Percentiles rank a stretch among this genome's conserved stretches.
These are phyloP conservation scores for Typha latifolia DNA, from an alignment of 176 grass and related monocot genomes.

Conservation along the genomic window DNA sequence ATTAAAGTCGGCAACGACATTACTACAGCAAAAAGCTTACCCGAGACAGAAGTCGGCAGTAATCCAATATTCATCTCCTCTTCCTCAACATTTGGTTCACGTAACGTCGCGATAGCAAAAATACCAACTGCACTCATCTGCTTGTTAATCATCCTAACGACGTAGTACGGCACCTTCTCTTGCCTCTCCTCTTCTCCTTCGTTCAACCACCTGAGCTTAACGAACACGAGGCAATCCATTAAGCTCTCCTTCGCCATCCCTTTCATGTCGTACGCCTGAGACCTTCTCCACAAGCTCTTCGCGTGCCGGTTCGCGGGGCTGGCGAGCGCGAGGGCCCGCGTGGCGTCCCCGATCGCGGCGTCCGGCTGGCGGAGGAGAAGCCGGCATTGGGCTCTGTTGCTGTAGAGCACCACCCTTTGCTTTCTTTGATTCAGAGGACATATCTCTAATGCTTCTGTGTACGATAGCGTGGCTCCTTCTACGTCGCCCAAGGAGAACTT, in stretches of 20 bases:
- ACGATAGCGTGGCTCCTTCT: slow-evolving; percentile 40
- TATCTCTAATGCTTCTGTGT: slow-evolving; percentile 52
- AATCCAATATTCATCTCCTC: neutral
- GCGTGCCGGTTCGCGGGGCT: slow-evolving; percentile 51
- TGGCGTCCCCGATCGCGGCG: slow-evolving; percentile 66
- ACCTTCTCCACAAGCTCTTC: slow-evolving; percentile 72
- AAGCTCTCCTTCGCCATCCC: slow-evolving; percentile 94
- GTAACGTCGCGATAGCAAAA: slow-evolving; percentile 33
- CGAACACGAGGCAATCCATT: slow-evolving; percentile 73
- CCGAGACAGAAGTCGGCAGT: neutral
- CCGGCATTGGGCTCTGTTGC: slow-evolving; percentile 75
- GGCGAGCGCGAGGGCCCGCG: slow-evolving; percentile 65
- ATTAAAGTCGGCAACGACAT: neutral
- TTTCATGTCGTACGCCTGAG: slow-evolving; percentile 91
- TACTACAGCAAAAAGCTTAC: neutral
- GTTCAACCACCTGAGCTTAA: slow-evolving; percentile 33
- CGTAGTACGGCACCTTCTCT: slow-evolving; percentile 63
- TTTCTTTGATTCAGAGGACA: slow-evolving; percentile 45
- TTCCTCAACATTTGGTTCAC: neutral
- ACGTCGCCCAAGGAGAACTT: slow-evolving; percentile 47
- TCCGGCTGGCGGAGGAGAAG: slow-evolving; percentile 41
- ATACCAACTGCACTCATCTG: slow-evolving; percentile 60
- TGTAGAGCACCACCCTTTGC: slow-evolving; percentile 57
- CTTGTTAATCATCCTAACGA: slow-evolving; percentile 74
- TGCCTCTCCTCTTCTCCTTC: slow-evolving; percentile 8